These are phyloP conservation scores for Microstegium vimineum DNA, from an alignment of 176 grass and related monocot genomes.

Conservation along the genomic window DNA sequence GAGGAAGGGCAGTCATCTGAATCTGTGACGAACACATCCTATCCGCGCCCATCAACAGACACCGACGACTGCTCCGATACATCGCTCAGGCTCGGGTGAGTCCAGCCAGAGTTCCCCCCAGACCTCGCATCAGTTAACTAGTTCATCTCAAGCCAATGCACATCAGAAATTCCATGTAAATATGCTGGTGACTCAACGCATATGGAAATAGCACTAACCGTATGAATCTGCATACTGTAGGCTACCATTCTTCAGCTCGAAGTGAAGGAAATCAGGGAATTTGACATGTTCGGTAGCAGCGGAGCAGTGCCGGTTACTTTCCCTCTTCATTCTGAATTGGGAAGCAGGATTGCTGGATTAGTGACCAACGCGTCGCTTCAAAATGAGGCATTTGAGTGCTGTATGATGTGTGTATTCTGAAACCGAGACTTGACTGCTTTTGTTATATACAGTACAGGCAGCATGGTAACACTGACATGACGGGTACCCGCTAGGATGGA, in stretches of 20 bases:
- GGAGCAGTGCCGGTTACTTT: background rate
- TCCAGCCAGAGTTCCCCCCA: background rate
- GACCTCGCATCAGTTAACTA: no score
- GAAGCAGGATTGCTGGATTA: background rate
- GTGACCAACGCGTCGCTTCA: background rate
- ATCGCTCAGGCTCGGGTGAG: conserved; percentile 66
- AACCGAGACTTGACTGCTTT: conserved; percentile 6
- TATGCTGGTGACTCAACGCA: background rate
- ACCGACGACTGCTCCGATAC: conserved; percentile 48
- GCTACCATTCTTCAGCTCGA: conserved; percentile 37
- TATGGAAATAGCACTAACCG: background rate
- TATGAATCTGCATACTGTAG: conserved; percentile 24
- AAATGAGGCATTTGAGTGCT: conserved; percentile 29
- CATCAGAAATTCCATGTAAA: conserved; percentile 5
- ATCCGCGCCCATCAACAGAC: conserved; percentile 18
- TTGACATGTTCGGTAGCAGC: background rate
- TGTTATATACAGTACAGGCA: conserved; percentile 12
- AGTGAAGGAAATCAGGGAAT: conserved; percentile 27
- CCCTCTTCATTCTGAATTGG: background rate
- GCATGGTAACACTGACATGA: background rate
- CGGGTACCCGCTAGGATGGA: background rate
- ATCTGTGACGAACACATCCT: conserved; percentile 54
- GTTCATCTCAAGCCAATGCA: no score
- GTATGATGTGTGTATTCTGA: conserved; percentile 34
- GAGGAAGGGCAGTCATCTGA: conserved; percentile 69